Conservation (phyloP, 257 asterid species). For the Euphrasia confusa region DNA sequence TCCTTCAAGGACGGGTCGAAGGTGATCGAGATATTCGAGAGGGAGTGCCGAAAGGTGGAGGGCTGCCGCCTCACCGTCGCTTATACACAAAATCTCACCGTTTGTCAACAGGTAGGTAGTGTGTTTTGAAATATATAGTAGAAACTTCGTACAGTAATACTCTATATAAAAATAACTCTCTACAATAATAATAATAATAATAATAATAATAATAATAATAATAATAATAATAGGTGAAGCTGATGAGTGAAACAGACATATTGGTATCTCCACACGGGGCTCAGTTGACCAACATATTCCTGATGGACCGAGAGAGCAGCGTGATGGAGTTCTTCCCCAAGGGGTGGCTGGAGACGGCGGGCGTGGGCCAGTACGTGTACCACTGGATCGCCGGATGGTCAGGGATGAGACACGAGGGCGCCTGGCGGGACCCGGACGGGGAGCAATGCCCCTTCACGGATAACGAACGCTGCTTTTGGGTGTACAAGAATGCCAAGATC, state of each 20-base stretch:
- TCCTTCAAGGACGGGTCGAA: conserved; percentile 53
- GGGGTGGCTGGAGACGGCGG: conserved; percentile 68
- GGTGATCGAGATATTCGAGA: conserved; percentile 43
- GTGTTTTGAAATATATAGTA: no score
- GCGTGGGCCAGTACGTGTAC: conserved; percentile 59
- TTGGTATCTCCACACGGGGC: conserved; percentile 72
- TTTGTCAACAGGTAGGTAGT: conserved; percentile 80
- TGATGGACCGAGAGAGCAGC: conserved; percentile 66
- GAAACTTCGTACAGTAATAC: no score
- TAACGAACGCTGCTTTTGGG: conserved; percentile 49
- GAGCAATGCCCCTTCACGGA: conserved; percentile 45
- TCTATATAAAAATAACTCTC: no score
- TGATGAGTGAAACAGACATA: conserved; percentile 61
- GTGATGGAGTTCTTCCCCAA: conserved; percentile 70
- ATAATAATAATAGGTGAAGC: conserved; percentile 50
- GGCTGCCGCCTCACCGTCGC: conserved; percentile 58
- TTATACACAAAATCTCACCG: conserved; percentile 50
- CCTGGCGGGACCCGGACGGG: conserved; percentile 65
- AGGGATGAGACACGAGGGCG: conserved; percentile 71
- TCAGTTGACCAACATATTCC: conserved; percentile 56
- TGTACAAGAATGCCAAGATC: conserved; percentile 45
- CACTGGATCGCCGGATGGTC: conserved; percentile 80
- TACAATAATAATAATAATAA: no score
- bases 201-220: no score
- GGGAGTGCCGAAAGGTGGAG: conserved; percentile 47